A percentile compares a stretch with the other conserved stretches of the same genome.
These are phyloP conservation scores for Pseudotsuga menziesii DNA, from an alignment of 75 land plant species.

Conservation along the genomic window DNA sequence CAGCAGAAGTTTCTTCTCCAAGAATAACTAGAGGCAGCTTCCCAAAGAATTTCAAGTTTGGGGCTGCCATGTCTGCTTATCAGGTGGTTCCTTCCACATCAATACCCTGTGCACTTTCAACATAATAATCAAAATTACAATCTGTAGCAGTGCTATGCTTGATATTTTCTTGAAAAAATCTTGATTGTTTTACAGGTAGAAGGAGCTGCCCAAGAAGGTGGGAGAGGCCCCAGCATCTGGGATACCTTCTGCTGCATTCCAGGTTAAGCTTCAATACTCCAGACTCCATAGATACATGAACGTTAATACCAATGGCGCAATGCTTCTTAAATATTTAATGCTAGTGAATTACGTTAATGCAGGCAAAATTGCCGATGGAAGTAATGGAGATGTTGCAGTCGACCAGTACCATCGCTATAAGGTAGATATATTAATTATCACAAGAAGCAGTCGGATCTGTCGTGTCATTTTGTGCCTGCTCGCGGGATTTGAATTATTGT, in stretches of 20 bases:
- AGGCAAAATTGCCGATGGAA: constrained; percentile 21
- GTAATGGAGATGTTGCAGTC: constrained; percentile 3
- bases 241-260: constrained; percentile 19
- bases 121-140: too few species aligned
- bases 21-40: background rate
- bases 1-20: too few species aligned
- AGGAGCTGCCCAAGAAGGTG: constrained; percentile 24
- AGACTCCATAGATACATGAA: background rate
- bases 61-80: background rate
- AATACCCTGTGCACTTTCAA: too few species aligned
- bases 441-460: too few species aligned
- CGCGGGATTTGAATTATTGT: background rate
- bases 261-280: constrained; percentile 7
- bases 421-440: background rate
- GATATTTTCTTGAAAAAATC: too few species aligned
- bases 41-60: background rate
- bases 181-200: constrained; percentile 9
- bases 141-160: too few species aligned
- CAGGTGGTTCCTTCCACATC: background rate
- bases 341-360: too few species aligned
- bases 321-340: background rate
- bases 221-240: constrained; percentile 22
- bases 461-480: too few species aligned
- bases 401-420: constrained; percentile 16
- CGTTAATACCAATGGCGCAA: constrained; percentile 10